Base-by-base conservation (phyloP, 1,284 basidiomycete genomes). In the Cryptococcus sp. region DNA sequence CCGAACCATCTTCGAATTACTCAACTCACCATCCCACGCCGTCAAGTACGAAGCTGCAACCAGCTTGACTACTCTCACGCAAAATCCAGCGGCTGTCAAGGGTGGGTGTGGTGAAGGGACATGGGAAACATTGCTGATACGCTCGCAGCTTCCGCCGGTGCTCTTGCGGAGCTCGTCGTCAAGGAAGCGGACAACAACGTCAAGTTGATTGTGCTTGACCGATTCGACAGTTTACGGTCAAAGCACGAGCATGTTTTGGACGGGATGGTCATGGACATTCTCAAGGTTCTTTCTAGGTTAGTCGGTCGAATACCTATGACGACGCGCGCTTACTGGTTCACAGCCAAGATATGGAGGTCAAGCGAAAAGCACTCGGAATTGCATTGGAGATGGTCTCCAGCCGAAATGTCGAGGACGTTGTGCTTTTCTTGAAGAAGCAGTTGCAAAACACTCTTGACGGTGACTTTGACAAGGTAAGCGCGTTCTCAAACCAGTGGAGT, bases 181-280 rank as follows among this genome's bases (percentile, higher is more conserved):
- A 95, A 94, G 81, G 94, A 97, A 80, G 93, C 93, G 1, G 95
- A 98, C 82, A 99, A 99, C 82, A 99, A 99, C 70, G 95, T 98
- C 79, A 99, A 99, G 80, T 86, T 99, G 58, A 99, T 99, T 65
- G 96, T 99, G 11, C 85, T 99, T 38, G 92, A 96, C 74, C 87
- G 96, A 49, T 86, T 99, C 47, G 91, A 98, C 57, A 80, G 80
- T 23, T 84, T 99, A 19, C 86, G 92, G 39, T 82, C 86, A 27
- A 92, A 89, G 73, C 93, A 98, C 78, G 93, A 92, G 39, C 90
- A 91, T 74, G 88, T 97, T 51, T 82, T 99, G 49, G 93, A 99
- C 75, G 84, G 88, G 8, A 85, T 98, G 61, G 93, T 95, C 67
- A 95, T 97, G 90, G 96, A 99, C 72, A 86, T 99, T 46, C 84